Evolutionary conservation across 2,329 filamentous ascomycete species (phyloP).

Genomic region (Bisporella sp.): DNA sequence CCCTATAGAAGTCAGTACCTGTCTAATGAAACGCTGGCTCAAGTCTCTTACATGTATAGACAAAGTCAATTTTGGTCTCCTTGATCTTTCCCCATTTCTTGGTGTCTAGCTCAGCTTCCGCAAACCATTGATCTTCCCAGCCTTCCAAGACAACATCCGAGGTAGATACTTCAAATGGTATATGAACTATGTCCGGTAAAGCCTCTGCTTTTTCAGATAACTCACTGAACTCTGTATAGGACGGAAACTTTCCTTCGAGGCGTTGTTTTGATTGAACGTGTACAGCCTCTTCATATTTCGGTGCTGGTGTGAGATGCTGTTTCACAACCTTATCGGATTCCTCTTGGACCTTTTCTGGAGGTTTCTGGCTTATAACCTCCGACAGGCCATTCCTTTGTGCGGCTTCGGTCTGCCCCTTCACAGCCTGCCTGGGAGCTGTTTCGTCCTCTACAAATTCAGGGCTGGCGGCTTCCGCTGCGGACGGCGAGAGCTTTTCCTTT

Average conservation of each 20-base stretch:
- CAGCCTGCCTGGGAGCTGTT: no score
- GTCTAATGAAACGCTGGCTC: not conserved
- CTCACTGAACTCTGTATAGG: conserved; percentile 7
- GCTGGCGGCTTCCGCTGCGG: no score
- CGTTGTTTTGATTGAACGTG: not conserved
- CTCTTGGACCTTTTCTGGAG: not conserved
- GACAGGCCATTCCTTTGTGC: no score
- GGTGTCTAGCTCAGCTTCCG: conserved; percentile 28
- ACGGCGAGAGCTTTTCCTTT: no score
- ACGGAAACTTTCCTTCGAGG: conserved; percentile 4
- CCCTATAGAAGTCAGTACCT: conserved; percentile 14
- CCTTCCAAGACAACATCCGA: conserved; percentile 31
- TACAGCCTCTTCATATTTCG: no score
- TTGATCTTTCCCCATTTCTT: conserved; percentile 25
- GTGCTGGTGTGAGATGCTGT: not conserved
- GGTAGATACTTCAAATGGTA: conserved; percentile 33
- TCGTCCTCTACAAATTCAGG: no score
- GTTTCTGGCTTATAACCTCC: no score
- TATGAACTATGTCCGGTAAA: conserved; percentile 33
- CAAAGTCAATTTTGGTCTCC: conserved; percentile 37
- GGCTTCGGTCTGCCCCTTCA: no score
- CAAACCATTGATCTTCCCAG: conserved; percentile 37
- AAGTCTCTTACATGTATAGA: conserved; percentile 31
- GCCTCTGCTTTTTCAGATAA: conserved; percentile 15
- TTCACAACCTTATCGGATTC: not conserved